These are phyloP conservation scores for Starmerella lactis-condensi DNA, from an alignment of 805 yeast species.

Conservation along the genomic window DNA sequence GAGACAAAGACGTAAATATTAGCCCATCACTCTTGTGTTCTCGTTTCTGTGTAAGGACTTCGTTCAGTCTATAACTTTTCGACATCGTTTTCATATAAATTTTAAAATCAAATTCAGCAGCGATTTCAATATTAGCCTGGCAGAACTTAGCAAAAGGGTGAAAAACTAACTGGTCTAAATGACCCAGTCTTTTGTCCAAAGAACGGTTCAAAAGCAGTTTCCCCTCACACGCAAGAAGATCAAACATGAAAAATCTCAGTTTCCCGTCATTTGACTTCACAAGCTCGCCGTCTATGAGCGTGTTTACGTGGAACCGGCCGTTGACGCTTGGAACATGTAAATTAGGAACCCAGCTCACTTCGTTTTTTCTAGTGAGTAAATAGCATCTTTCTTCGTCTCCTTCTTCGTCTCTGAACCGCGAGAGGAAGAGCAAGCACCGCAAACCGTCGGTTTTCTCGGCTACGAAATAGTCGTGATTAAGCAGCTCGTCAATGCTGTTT, in stretches of 20 bases:
- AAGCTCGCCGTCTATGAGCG: slow-evolving; percentile 84
- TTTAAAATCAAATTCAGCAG: slow-evolving; percentile 64
- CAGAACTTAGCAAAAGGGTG: slow-evolving; percentile 65
- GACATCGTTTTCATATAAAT: slow-evolving; percentile 79
- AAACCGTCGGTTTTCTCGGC: slow-evolving; percentile 95
- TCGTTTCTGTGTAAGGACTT: slow-evolving; percentile 51
- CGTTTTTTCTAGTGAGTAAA: slow-evolving; percentile 73
- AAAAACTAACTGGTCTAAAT: slow-evolving; percentile 61
- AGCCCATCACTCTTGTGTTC: slow-evolving; percentile 88
- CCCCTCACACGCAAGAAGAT: slow-evolving; percentile 72
- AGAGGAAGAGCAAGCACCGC: slow-evolving; percentile 50
- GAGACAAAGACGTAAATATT: slow-evolving; percentile 75
- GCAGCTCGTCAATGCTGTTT: slow-evolving; percentile 48
- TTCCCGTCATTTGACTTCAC: slow-evolving; percentile 34
- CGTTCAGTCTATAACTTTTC: slow-evolving; percentile 55
- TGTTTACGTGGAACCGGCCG: slow-evolving; percentile 59
- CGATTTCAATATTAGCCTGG: slow-evolving; percentile 49
- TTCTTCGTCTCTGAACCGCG: slow-evolving; percentile 32
- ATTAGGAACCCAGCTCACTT: slow-evolving; percentile 55
- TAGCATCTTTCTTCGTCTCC: slow-evolving; percentile 73
- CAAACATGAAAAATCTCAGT: slow-evolving; percentile 70
- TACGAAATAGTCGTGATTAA: slow-evolving; percentile 65
- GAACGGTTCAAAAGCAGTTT: slow-evolving; percentile 48
- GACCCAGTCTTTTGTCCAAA: slow-evolving; percentile 68
- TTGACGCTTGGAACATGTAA: slow-evolving; percentile 57